These are phyloP conservation scores for Mikania micrantha DNA, from an alignment of 129 eudicot genomes.

Conservation along the genomic window DNA sequence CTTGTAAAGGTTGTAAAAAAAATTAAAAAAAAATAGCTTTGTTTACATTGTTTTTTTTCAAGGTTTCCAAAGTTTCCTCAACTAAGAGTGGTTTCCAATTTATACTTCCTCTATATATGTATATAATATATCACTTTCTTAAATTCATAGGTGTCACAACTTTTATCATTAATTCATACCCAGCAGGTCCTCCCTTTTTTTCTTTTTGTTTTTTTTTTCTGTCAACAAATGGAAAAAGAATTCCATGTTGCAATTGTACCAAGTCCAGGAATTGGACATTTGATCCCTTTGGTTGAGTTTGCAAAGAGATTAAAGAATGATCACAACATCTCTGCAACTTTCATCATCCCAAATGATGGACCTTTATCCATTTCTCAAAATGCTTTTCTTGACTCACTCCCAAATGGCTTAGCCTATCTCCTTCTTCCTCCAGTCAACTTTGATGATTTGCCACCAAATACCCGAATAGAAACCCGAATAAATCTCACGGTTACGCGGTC, in stretches of 20 bases:
- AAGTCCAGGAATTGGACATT: conserved; percentile 75
- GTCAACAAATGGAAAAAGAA: conserved; percentile 22
- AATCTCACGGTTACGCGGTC: conserved; percentile 37
- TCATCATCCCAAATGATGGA: conserved; percentile 45
- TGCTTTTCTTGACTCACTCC: conserved; percentile 38
- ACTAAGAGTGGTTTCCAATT: too few relatives aligned
- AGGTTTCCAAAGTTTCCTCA: too few relatives aligned
- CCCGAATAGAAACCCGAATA: conserved; percentile 34
- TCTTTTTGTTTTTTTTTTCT: too few relatives aligned
- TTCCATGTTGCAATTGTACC: conserved; percentile 44
- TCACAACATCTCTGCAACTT: conserved; percentile 36
- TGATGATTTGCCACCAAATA: conserved; percentile 33
- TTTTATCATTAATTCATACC: background rate
- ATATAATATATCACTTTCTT: background rate
- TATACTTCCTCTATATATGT: too few relatives aligned
- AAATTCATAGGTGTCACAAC: background rate
- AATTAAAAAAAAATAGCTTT: too few relatives aligned
- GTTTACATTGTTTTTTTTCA: too few relatives aligned
- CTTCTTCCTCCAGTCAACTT: conserved; percentile 42
- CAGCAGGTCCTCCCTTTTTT: background rate
- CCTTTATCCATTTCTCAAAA: conserved; percentile 33
- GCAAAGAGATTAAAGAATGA: conserved; percentile 29
- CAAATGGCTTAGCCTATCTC: conserved; percentile 24
- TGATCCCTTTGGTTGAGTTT: conserved; percentile 57
- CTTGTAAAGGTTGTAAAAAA: too few relatives aligned